Conservation (phyloP, 352 stramenopile species). For the Globisporangium paroecandrum region DNA sequence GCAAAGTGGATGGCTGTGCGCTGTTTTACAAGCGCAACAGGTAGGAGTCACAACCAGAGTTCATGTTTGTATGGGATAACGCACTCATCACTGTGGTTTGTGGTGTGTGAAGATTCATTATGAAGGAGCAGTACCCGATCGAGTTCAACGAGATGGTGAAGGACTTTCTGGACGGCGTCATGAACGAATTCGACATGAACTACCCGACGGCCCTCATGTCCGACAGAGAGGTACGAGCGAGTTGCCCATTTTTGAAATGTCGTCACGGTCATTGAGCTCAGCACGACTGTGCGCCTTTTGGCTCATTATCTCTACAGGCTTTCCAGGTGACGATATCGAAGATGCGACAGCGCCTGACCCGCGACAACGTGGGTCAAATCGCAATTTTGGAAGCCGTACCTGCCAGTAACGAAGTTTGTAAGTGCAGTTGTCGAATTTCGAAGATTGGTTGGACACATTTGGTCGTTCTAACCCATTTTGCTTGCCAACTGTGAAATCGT, state of each 20-base stretch:
- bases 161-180: conserved; percentile 60
- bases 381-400: conserved; percentile 95
- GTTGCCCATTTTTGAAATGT: background rate
- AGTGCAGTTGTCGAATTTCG: conserved; percentile 12
- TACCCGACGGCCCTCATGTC: conserved; percentile 64
- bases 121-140: conserved; percentile 92
- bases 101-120: conserved; percentile 50
- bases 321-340: conserved; percentile 45
- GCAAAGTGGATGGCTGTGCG: conserved; percentile 98
- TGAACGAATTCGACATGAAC: conserved; percentile 76
- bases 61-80: background rate
- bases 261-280: too few species aligned
- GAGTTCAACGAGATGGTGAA: conserved; percentile 96
- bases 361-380: conserved; percentile 98
- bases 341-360: conserved; percentile 88
- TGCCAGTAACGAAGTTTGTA: conserved; percentile 65
- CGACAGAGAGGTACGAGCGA: conserved; percentile 43
- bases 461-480: too few species aligned
- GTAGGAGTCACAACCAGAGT: conserved; percentile 20
- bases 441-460: too few species aligned
- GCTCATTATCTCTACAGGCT: conserved; percentile 18
- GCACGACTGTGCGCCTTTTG: background rate
- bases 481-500: background rate
- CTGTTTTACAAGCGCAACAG: conserved; percentile 96
- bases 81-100: background rate